A percentile compares a stretch with the other conserved stretches of the same genome.
phyloP scores from a whole-genome alignment of 495 filamentous ascomycete species.

The Aspergillus hancockii region DNA sequence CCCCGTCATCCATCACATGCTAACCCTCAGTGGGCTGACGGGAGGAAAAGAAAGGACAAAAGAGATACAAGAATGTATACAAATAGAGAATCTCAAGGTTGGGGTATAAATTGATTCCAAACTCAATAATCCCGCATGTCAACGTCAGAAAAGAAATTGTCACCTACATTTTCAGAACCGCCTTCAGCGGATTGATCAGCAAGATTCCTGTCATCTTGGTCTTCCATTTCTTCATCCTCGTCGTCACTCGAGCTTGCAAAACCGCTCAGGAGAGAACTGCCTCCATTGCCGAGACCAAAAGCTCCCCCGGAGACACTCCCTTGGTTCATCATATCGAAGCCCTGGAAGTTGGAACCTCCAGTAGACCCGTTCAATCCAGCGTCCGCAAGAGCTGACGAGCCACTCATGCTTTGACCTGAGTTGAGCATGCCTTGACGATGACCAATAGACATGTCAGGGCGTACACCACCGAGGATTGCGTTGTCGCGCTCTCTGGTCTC shows the following conservation, averaged over 20 bases:
- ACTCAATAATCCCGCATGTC: conserved; percentile 52
- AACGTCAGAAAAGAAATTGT: conserved; percentile 57
- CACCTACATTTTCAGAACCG: conserved; percentile 68
- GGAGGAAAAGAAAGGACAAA: neutral
- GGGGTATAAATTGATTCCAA: conserved; percentile 11
- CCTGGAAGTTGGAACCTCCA: conserved; percentile 62
- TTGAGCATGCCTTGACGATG: conserved; percentile 66
- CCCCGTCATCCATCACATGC: conserved; percentile 22
- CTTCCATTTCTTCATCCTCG: conserved; percentile 93
- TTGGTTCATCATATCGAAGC: conserved; percentile 73
- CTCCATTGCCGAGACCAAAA: conserved; percentile 60
- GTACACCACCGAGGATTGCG: conserved; percentile 94
- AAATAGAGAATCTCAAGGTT: conserved; percentile 13
- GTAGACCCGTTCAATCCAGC: conserved; percentile 64
- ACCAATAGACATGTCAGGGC: conserved; percentile 79
- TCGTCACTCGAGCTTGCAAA: conserved; percentile 96
- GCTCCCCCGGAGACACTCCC: conserved; percentile 63
- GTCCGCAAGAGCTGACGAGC: conserved; percentile 72
- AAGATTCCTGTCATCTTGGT: conserved; percentile 66
- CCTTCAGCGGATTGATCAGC: conserved; percentile 35
- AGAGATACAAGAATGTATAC: conserved; percentile 14
- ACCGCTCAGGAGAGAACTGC: conserved; percentile 78
- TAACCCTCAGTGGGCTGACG: conserved; percentile 6
- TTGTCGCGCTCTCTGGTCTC: conserved; percentile 97
- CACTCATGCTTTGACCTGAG: conserved; percentile 58